Conservation (phyloP, 2,329 filamentous ascomycete genomes). For the Bipolaris sorokiniana region DNA sequence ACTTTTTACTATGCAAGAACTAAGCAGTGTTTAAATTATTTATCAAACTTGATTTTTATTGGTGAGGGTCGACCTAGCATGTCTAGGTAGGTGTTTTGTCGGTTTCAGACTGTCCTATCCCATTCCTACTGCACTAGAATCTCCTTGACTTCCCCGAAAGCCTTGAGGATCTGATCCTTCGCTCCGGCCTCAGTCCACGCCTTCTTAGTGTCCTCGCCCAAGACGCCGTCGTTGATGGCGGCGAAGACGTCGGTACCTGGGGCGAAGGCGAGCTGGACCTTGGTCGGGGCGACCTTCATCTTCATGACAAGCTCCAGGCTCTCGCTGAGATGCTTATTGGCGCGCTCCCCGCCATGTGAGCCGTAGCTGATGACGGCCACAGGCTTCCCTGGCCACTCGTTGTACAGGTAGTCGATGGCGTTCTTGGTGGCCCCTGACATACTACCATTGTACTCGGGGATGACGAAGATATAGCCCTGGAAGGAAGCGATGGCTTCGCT, state of each 20-base stretch:
- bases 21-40: background rate
- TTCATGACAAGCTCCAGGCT: conserved; percentile 14
- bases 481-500: conserved; percentile 52
- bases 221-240: conserved; percentile 8
- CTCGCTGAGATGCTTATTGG: conserved; percentile 12
- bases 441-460: conserved; percentile 64
- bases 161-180: conserved; percentile 14
- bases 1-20: background rate
- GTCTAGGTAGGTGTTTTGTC: conserved; percentile 6
- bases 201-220: conserved; percentile 11
- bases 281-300: conserved; percentile 15
- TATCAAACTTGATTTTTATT: background rate
- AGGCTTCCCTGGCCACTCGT: conserved; percentile 65
- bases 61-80: conserved; percentile 1
- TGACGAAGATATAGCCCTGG: conserved; percentile 58
- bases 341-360: conserved; percentile 48
- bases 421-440: conserved; percentile 64
- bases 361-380: conserved; percentile 63
- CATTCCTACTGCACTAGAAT: conserved; percentile 8
- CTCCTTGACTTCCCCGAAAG: conserved; percentile 11
- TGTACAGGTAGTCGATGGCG: conserved; percentile 65
- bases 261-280: conserved; percentile 12
- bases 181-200: conserved; percentile 10
- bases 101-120: background rate
- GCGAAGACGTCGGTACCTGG: conserved; percentile 6